Conservation (phyloP, 371 early-diverging fungal species). For the Mucor indicus region DNA sequence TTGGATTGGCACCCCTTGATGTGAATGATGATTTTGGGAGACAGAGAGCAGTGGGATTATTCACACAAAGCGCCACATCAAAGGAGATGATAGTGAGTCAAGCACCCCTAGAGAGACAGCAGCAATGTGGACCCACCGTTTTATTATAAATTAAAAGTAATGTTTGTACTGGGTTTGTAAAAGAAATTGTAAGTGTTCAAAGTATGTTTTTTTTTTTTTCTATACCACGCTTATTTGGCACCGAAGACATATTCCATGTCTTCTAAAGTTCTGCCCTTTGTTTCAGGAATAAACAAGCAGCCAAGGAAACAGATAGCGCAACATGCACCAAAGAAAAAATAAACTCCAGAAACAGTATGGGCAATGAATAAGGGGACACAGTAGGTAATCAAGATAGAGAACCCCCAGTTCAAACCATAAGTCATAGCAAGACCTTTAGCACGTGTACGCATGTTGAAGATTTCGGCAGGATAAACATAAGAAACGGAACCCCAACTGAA, state of each 20-base stretch:
- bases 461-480: conserved; percentile 69
- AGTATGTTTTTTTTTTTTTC: neutral
- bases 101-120: no score
- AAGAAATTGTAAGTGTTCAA: neutral
- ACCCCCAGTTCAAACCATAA: conserved; percentile 65
- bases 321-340: conserved; percentile 55
- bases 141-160: no score
- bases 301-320: conserved; percentile 35
- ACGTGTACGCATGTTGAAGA: conserved; percentile 50
- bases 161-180: no score
- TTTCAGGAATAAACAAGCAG: conserved; percentile 55
- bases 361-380: conserved; percentile 37
- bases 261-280: conserved; percentile 53
- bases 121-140: no score
- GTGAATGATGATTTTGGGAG: conserved; percentile 5
- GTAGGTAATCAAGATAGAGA: conserved; percentile 45
- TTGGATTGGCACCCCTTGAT: conserved; percentile 20
- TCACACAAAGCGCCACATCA: neutral
- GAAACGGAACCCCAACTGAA: conserved; percentile 50
- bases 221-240: neutral
- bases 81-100: neutral
- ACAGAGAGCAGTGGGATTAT: neutral
- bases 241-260: conserved; percentile 43
- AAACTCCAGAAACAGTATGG: conserved; percentile 58
- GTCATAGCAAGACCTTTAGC: conserved; percentile 42